Evolutionary conservation across 2,329 filamentous ascomycete genomes (phyloP).

Genomic region (Hymenoscyphus linearis): DNA sequence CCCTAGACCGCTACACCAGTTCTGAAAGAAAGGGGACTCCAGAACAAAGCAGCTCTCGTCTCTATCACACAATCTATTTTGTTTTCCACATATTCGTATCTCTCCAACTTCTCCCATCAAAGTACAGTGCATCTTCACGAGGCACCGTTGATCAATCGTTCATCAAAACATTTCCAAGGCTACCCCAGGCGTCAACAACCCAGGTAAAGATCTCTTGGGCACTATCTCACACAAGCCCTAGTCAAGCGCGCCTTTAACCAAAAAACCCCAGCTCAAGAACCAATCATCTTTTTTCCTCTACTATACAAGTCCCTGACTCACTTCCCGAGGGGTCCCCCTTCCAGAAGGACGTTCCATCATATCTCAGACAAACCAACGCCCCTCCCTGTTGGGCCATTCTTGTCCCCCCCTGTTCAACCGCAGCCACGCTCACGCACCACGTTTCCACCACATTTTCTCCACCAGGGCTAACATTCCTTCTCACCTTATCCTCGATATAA

Average conservation of each 20-base stretch:
- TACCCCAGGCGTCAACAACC: neutral
- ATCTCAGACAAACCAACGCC: neutral
- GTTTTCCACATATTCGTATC: neutral
- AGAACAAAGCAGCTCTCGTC: neutral
- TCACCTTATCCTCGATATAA: slow-evolving; percentile 15
- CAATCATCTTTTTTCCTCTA: slow-evolving; percentile 2
- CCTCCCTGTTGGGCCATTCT: slow-evolving; percentile 1
- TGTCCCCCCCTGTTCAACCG: neutral
- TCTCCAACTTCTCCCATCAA: neutral
- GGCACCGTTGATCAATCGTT: neutral
- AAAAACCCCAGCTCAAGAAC: neutral
- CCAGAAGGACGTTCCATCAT: slow-evolving; percentile 5
- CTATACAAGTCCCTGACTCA: neutral
- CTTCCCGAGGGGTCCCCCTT: slow-evolving; percentile 2
- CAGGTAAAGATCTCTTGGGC: neutral
- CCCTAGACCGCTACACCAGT: neutral
- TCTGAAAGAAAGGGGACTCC: neutral
- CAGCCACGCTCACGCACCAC: slow-evolving; percentile 2
- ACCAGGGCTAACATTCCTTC: slow-evolving; percentile 4
- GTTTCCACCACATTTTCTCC: slow-evolving; percentile 7
- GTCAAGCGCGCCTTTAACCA: neutral
- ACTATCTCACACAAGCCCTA: neutral
- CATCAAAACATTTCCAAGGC: neutral
- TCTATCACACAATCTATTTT: neutral
- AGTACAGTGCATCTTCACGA: neutral